These are phyloP conservation scores for Rhodotorula mucilaginosa DNA, from an alignment of 1,284 basidiomycete genomes.

Conservation along the genomic window DNA sequence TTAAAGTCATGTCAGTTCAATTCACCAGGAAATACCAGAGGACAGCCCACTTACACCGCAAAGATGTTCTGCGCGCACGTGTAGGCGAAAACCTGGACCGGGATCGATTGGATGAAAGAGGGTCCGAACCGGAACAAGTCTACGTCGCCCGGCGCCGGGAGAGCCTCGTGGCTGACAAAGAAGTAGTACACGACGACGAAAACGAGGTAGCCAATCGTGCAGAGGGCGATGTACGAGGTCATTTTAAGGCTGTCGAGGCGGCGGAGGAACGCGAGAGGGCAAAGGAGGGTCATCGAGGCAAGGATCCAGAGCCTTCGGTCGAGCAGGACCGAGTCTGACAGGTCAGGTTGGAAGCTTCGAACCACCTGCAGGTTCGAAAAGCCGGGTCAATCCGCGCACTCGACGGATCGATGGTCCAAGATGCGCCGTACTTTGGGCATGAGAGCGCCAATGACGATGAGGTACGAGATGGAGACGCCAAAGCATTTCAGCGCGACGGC, in stretches of 20 bases:
- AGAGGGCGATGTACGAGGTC: constrained; percentile 75
- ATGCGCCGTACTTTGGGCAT: constrained; percentile 59
- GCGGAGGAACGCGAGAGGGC: constrained; percentile 79
- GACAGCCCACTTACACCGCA: constrained; percentile 35
- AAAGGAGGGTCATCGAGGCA: constrained; percentile 74
- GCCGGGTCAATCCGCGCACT: not conserved
- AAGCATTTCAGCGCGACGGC: constrained; percentile 95
- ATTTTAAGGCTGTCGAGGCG: constrained; percentile 64
- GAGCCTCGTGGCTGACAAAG: constrained; percentile 36
- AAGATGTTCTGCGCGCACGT: constrained; percentile 50
- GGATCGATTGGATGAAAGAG: constrained; percentile 78
- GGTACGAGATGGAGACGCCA: constrained; percentile 87
- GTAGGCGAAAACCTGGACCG: constrained; percentile 71
- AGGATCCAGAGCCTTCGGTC: constrained; percentile 80
- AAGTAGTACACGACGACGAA: constrained; percentile 45
- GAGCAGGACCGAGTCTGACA: constrained; percentile 53
- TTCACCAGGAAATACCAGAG: too few relatives aligned
- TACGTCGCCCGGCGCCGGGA: constrained; percentile 29
- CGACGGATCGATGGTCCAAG: not conserved
- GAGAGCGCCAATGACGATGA: constrained; percentile 83
- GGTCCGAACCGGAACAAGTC: constrained; percentile 63
- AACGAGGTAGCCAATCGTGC: constrained; percentile 64
- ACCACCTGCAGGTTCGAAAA: constrained; percentile 64
- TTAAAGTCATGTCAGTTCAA: too few relatives aligned
- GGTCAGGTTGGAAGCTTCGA: constrained; percentile 70